Evolutionary conservation across 768 basidiomycete species (phyloP).

Genomic region (Podaxis sp.): DNA sequence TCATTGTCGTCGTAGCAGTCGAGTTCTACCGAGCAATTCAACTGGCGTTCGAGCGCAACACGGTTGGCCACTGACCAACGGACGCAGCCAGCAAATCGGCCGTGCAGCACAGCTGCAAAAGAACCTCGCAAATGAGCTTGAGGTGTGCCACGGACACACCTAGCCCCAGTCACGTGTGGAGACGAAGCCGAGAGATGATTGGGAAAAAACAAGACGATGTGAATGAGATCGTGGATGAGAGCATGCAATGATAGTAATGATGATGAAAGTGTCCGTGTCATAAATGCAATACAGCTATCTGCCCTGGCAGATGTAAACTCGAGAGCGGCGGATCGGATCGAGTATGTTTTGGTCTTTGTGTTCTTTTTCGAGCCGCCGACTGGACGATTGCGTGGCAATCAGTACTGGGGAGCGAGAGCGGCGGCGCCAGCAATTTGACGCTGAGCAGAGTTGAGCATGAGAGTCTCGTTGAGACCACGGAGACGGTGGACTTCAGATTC

Average conservation of each 20-base stretch:
- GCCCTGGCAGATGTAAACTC: slow-evolving; percentile 57
- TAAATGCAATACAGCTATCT: slow-evolving; percentile 57
- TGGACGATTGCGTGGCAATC: slow-evolving; percentile 36
- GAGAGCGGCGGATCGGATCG: slow-evolving; percentile 24
- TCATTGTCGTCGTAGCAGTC: slow-evolving; percentile 41
- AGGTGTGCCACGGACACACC: slow-evolving; percentile 9
- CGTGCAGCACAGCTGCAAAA: slow-evolving; percentile 61
- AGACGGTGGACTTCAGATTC: slow-evolving; percentile 81
- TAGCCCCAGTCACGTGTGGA: slow-evolving; percentile 18
- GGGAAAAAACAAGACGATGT: slow-evolving; percentile 34
- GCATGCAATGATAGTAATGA: slow-evolving; percentile 34
- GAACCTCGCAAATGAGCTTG: slow-evolving; percentile 22
- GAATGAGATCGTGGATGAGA: slow-evolving; percentile 18
- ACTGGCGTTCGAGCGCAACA: slow-evolving; percentile 18
- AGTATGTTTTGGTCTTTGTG: slow-evolving; percentile 25
- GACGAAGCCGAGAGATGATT: slow-evolving; percentile 20
- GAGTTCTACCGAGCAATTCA: slow-evolving; percentile 22
- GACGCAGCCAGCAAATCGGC: slow-evolving; percentile 27
- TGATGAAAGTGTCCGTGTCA: slow-evolving; percentile 45
- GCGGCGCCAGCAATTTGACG: slow-evolving; percentile 56
- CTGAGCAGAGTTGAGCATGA: slow-evolving; percentile 84
- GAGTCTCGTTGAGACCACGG: slow-evolving; percentile 82
- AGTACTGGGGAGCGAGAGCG: slow-evolving; percentile 46
- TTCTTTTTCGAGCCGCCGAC: slow-evolving; percentile 27
- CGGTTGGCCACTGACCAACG: slow-evolving; percentile 42